These are phyloP conservation scores for Sugiyamaella castrensis DNA, from an alignment of 1,139 yeast species.

Conservation along the genomic window DNA sequence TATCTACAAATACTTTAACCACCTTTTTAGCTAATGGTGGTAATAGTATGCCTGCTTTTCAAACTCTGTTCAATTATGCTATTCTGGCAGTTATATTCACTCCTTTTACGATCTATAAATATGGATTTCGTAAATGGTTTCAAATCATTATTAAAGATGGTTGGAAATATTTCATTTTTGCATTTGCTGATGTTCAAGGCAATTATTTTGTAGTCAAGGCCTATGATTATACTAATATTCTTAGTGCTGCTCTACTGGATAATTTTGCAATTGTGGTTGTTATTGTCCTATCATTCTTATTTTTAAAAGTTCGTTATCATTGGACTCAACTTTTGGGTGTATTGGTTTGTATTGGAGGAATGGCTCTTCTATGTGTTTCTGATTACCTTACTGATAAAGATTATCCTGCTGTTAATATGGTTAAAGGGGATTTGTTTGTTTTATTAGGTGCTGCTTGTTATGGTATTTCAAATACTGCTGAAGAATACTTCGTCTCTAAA, in stretches of 20 bases:
- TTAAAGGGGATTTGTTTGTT: slow-evolving; percentile 46
- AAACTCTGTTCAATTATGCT: slow-evolving; percentile 43
- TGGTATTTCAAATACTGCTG: slow-evolving; percentile 44
- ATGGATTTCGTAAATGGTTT: slow-evolving; percentile 39
- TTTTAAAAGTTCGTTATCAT: slow-evolving; percentile 44
- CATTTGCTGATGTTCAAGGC: slow-evolving; percentile 47
- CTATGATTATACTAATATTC: slow-evolving; percentile 43
- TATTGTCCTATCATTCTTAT: slow-evolving; percentile 41
- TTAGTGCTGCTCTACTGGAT: slow-evolving; percentile 44
- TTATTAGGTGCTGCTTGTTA: slow-evolving; percentile 45
- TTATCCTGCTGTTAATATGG: slow-evolving; percentile 38
- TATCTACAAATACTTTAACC: slow-evolving; percentile 45
- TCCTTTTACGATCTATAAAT: slow-evolving; percentile 40
- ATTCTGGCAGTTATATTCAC: slow-evolving; percentile 40
- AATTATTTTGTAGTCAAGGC: slow-evolving; percentile 46
- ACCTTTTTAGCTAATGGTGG: slow-evolving; percentile 40
- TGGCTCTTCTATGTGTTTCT: slow-evolving; percentile 43
- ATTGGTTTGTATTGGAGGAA: slow-evolving; percentile 42
- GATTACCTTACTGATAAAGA: slow-evolving; percentile 43
- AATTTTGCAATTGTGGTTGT: slow-evolving; percentile 47
- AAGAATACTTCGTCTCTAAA: slow-evolving; percentile 45
- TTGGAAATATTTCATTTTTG: slow-evolving; percentile 44
- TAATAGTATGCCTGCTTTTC: slow-evolving; percentile 44
- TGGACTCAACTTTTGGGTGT: slow-evolving; percentile 46
- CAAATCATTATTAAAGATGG: slow-evolving; percentile 35